These are phyloP conservation scores for Botrytis medusae DNA, from an alignment of 2,329 filamentous ascomycete genomes.

Conservation along the genomic window DNA sequence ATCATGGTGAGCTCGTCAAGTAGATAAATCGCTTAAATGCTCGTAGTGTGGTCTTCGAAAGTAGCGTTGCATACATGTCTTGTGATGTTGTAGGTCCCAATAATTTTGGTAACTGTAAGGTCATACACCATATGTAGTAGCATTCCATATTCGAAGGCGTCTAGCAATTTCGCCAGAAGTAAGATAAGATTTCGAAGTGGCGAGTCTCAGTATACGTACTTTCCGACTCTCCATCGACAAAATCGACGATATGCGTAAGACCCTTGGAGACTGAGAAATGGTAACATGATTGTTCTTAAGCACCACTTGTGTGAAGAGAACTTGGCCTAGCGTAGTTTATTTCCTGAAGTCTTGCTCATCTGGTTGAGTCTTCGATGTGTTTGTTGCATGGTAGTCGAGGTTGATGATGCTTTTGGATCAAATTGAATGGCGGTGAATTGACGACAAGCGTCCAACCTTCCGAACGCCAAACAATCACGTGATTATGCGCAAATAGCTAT, in stretches of 20 bases:
- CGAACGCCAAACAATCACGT: not conserved
- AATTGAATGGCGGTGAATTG: not conserved
- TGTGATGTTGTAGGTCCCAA: not conserved
- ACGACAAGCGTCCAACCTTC: not conserved
- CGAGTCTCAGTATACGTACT: not conserved
- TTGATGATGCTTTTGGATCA: not conserved
- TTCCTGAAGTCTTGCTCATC: not conserved
- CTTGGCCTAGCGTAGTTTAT: not conserved
- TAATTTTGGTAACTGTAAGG: not conserved
- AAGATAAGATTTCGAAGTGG: not conserved
- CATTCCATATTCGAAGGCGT: not conserved
- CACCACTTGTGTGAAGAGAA: not conserved
- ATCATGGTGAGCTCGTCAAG: not conserved
- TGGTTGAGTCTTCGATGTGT: not conserved
- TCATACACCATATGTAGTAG: not conserved
- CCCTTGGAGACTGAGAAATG: not conserved
- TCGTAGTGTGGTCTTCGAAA: not conserved
- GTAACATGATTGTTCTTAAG: not conserved
- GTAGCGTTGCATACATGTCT: not conserved
- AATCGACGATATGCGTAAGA: not conserved
- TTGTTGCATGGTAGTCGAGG: not conserved
- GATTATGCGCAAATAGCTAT: rapidly evolving
- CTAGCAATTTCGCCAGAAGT: not conserved
- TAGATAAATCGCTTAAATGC: not conserved
- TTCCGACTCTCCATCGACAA: not conserved